A percentile compares a stretch with the other conserved stretches of the same genome.
phyloP scores from a whole-genome alignment of 2,329 filamentous ascomycete genomes.

The Blumeriella jaapii region DNA sequence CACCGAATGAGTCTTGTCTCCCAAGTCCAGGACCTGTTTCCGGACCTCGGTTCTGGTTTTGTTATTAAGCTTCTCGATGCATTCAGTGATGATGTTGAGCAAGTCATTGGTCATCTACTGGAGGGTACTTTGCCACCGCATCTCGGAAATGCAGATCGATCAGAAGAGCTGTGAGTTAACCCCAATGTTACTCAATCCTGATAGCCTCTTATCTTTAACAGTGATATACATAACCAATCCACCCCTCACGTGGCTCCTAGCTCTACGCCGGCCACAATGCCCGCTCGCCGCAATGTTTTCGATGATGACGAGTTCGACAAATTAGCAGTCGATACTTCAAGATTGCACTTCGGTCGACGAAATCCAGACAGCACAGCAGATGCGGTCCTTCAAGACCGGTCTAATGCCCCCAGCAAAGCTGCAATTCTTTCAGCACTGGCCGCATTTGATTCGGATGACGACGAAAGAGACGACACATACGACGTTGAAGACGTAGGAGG shows the following conservation, averaged over 20 bases:
- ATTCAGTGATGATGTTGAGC: conserved; percentile 66
- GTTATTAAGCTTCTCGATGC: conserved; percentile 68
- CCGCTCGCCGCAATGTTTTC: conserved; percentile 59
- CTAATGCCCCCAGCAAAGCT: conserved; percentile 61
- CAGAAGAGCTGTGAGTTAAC: conserved; percentile 37
- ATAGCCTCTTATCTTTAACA: conserved; percentile 7
- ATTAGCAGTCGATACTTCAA: conserved; percentile 52
- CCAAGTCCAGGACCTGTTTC: conserved; percentile 89
- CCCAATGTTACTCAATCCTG: background rate
- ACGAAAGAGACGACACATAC: conserved; percentile 95
- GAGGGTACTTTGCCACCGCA: conserved; percentile 64
- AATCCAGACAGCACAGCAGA: conserved; percentile 56
- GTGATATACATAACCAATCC: conserved; percentile 19
- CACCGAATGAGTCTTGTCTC: conserved; percentile 77
- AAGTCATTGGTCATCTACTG: conserved; percentile 70
- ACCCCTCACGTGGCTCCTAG: conserved; percentile 42
- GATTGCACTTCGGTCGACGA: conserved; percentile 69
- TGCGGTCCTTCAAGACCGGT: conserved; percentile 53
- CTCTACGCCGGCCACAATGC: conserved; percentile 44
- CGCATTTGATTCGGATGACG: conserved; percentile 84
- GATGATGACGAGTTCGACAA: conserved; percentile 72
- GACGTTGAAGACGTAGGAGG: conserved; percentile 87
- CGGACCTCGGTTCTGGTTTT: conserved; percentile 74
- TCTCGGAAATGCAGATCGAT: conserved; percentile 51
- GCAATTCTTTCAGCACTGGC: conserved; percentile 81